A percentile compares a stretch with the other conserved stretches of the same genome.
Evolutionary conservation across 345 rosid genomes (phyloP).

Genomic region (Rubroshorea leprosula): DNA sequence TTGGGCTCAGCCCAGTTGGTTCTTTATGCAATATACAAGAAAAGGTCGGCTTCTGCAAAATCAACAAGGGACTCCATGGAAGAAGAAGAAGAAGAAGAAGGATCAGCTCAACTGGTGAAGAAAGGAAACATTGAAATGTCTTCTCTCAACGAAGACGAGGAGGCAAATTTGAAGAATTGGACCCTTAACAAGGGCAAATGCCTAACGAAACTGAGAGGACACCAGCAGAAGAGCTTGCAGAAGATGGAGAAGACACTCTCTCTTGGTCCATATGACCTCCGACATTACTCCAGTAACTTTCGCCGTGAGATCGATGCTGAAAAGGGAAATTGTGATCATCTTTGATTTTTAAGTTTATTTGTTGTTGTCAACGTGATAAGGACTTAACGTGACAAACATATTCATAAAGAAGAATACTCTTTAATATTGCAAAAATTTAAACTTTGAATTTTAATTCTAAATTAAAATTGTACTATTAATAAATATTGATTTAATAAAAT

Average conservation of each 20-base stretch:
- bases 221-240: not conserved
- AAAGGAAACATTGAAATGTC: not conserved
- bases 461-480: too few relatives aligned
- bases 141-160: not conserved
- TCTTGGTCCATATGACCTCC: not conserved
- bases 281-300: not conserved
- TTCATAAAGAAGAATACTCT: too few relatives aligned
- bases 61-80: not conserved
- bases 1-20: slow-evolving; percentile 41
- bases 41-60: slow-evolving; percentile 14
- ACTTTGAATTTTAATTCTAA: too few relatives aligned
- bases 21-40: slow-evolving; percentile 33
- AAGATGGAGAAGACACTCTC: slow-evolving; percentile 8
- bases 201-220: not conserved
- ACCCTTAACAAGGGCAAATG: not conserved
- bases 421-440: too few relatives aligned
- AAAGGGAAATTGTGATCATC: too few relatives aligned
- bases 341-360: too few relatives aligned
- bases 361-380: too few relatives aligned
- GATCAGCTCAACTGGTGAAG: not conserved
- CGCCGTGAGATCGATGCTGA: too few relatives aligned
- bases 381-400: too few relatives aligned
- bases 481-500: too few relatives aligned
- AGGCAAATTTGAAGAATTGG: not conserved
- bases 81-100: not conserved